Conservation (phyloP, 2,329 filamentous ascomycete species). For the Stagonosporopsis vannaccii region DNA sequence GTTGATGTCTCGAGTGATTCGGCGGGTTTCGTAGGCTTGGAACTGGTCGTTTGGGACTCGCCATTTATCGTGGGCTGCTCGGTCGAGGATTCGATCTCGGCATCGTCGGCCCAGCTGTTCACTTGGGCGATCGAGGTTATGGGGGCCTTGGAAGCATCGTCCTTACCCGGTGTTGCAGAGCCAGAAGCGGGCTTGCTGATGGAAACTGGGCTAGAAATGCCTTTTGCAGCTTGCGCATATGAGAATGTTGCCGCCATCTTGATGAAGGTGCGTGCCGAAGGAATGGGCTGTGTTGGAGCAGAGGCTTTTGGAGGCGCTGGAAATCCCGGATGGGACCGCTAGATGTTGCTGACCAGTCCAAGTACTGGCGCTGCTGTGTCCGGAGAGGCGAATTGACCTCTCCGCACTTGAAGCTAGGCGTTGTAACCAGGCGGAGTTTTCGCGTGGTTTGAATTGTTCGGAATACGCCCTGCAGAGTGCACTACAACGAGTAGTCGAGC, state of each 20-base stretch:
- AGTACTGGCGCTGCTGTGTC: slow-evolving; percentile 41
- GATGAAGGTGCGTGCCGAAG: slow-evolving; percentile 5
- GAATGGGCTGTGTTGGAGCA: slow-evolving; percentile 4
- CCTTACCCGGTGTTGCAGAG: slow-evolving; percentile 52
- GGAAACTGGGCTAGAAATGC: slow-evolving; percentile 62
- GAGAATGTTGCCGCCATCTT: slow-evolving; percentile 70
- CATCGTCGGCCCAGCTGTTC: slow-evolving; percentile 58
- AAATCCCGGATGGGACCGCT: slow-evolving; percentile 45
- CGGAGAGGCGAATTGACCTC: slow-evolving; percentile 53
- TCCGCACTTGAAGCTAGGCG: slow-evolving; percentile 45
- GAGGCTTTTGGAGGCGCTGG: slow-evolving; percentile 25
- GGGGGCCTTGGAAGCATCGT: slow-evolving; percentile 36
- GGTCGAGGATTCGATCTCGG: slow-evolving; percentile 48
- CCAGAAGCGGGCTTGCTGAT: slow-evolving; percentile 56
- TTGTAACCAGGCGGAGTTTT: slow-evolving; percentile 28
- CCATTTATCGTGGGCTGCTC: slow-evolving; percentile 35
- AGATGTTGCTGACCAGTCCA: slow-evolving; percentile 39
- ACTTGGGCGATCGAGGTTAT: slow-evolving; percentile 42
- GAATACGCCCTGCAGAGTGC: slow-evolving; percentile 13
- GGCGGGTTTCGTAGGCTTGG: slow-evolving; percentile 27
- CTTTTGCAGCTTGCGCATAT: slow-evolving; percentile 94
- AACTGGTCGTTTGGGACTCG: slow-evolving; percentile 30
- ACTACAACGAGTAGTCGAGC: slow-evolving; percentile 7
- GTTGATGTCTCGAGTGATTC: slow-evolving; percentile 53
- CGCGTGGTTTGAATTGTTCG: slow-evolving; percentile 7